phyloP scores from a whole-genome alignment of 108 stramenopile species.

The Mediolabrus comicus region DNA sequence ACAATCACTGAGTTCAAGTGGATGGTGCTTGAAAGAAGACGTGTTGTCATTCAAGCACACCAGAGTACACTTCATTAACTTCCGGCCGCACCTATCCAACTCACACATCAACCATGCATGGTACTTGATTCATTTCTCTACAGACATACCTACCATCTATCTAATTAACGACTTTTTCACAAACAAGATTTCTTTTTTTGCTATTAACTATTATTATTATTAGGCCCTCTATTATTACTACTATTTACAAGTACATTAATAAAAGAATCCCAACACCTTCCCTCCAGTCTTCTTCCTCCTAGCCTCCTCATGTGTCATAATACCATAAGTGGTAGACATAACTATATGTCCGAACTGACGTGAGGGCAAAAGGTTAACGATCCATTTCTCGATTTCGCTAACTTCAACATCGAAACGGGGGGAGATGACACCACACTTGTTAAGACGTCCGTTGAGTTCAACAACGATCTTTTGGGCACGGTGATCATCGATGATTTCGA shows the following conservation, averaged over 20 bases:
- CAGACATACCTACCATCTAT: too few relatives aligned
- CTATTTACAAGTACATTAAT: conserved; percentile 53
- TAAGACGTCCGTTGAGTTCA: conserved; percentile 96
- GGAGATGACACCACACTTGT: conserved; percentile 99
- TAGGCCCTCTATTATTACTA: background rate
- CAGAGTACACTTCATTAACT: too few relatives aligned
- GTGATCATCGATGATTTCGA: conserved; percentile 99
- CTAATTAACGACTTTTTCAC: too few relatives aligned
- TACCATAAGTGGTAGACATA: conserved; percentile 96
- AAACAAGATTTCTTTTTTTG: conserved; percentile 2
- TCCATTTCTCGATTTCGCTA: conserved; percentile 97
- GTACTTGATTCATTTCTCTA: too few relatives aligned
- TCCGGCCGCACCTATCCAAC: too few relatives aligned
- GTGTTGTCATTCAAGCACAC: too few relatives aligned
- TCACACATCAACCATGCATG: too few relatives aligned
- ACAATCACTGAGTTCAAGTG: too few relatives aligned
- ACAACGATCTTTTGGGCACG: conserved; percentile 98
- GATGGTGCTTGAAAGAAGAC: too few relatives aligned
- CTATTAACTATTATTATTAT: background rate
- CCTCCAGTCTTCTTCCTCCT: conserved; percentile 99
- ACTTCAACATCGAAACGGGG: conserved; percentile 96
- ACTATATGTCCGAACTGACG: conserved; percentile 99
- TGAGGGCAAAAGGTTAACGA: conserved; percentile 95
- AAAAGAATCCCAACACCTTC: conserved; percentile 99
- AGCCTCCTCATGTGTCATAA: conserved; percentile 99